These are phyloP conservation scores for Hymenochaete sp. DNA, from an alignment of 1,284 basidiomycete species.

Conservation along the genomic window DNA sequence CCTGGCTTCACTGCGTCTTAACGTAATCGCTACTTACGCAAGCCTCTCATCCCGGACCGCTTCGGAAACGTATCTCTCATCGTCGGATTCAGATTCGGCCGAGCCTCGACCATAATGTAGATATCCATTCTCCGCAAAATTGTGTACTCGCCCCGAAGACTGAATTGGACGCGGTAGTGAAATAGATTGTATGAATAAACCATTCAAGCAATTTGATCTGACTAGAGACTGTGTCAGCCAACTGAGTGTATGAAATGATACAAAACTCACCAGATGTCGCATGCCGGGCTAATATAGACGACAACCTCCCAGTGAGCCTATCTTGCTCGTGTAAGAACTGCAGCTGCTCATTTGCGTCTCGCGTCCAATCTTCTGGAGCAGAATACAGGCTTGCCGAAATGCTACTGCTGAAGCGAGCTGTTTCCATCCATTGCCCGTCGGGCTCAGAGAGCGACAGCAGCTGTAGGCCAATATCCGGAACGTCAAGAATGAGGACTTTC, in stretches of 20 bases:
- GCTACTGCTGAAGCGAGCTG: conserved; percentile 47
- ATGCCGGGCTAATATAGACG: neutral
- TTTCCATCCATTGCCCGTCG: conserved; percentile 59
- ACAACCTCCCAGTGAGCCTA: conserved; percentile 17
- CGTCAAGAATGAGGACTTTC: conserved; percentile 46
- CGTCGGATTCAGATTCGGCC: conserved; percentile 52
- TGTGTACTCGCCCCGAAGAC: neutral
- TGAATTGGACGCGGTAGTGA: neutral
- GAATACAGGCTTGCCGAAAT: conserved; percentile 61
- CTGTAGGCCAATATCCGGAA: conserved; percentile 42
- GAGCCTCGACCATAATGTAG: conserved; percentile 1
- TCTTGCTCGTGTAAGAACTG: conserved; percentile 72
- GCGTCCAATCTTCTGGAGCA: conserved; percentile 50
- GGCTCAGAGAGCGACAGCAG: conserved; percentile 36
- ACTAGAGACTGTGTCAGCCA: too few species aligned
- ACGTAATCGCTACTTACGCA: conserved; percentile 36
- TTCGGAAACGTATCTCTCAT: conserved; percentile 50
- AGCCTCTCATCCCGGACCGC: conserved; percentile 57
- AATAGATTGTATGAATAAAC: neutral
- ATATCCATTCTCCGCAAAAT: conserved; percentile 7
- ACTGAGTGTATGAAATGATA: too few species aligned
- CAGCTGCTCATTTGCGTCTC: conserved; percentile 45
- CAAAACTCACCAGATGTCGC: neutral
- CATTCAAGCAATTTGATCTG: too few species aligned
- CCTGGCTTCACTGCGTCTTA: neutral